Percentiles rank a stretch among this genome's conserved stretches.
Conservation (phyloP, 2,329 filamentous ascomycete genomes). For the Colletotrichum sp. region DNA sequence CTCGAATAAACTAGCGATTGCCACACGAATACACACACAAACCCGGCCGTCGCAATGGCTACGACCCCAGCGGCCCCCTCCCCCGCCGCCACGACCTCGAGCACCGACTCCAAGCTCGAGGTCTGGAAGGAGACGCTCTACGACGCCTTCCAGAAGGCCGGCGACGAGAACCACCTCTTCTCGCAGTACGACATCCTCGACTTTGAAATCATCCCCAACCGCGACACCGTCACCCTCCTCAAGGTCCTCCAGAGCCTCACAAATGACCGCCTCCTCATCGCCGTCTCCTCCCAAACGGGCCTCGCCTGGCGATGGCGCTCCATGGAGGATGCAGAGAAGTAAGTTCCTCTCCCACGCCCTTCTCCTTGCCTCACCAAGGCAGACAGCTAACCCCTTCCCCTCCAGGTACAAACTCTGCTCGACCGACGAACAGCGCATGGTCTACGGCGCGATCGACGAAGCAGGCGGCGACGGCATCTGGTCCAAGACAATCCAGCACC, state of each 20-base stretch:
- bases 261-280: constrained; percentile 64
- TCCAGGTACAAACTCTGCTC: constrained; percentile 62
- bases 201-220: constrained; percentile 61
- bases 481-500: constrained; percentile 82
- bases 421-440: constrained; percentile 78
- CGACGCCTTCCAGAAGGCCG: constrained; percentile 56
- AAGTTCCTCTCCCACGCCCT: too few species aligned
- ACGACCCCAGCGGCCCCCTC: constrained; percentile 6
- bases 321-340: constrained; percentile 68
- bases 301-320: constrained; percentile 65
- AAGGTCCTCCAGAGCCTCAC: constrained; percentile 62
- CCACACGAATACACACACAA: neutral
- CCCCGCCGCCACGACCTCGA: constrained; percentile 18
- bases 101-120: constrained; percentile 45
- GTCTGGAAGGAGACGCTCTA: constrained; percentile 64
- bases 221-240: constrained; percentile 59
- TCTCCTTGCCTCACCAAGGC: too few species aligned
- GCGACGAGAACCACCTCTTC: constrained; percentile 55
- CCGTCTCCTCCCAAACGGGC: constrained; percentile 46
- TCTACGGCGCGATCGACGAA: constrained; percentile 89
- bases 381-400: too few species aligned
- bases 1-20: neutral
- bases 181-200: constrained; percentile 63
- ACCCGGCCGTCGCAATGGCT: constrained; percentile 12
- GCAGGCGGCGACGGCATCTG: constrained; percentile 87